Evolutionary conservation across 179 eudicot species (phyloP), one percentile per base, ranked within the genome.

Genomic region (Silene vulgaris): DNA sequence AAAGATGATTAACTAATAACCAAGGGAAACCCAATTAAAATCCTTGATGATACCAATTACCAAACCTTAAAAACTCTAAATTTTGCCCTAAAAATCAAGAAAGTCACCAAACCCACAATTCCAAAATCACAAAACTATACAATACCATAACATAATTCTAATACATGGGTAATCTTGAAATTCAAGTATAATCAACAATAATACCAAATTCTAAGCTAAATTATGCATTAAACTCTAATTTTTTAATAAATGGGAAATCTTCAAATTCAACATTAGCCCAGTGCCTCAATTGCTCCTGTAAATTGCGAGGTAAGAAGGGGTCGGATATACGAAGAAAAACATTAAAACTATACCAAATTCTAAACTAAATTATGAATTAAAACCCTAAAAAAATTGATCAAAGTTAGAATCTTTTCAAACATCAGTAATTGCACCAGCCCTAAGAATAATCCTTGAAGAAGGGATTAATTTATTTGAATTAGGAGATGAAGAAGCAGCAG

Each of bases 341-440:
- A 45, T 45, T 66, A 78, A 4, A 35, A 32, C 5, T 13, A 4
- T 6, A 50, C 20, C 63, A 45, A 13, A 19, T 4, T 29, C 23
- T 11, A 26, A 62, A 1, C 52, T n/a, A 13, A 19, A 8, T 19
- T 20, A 57, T 13, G 7, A 2, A 4, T 69, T 70, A 45, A 45
- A 45, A 79, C 78, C 78, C 75, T 26, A 8, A 45, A 61, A 45
- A 61, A 8, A 43, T 7, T 28, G 17, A 16, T 40, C 2, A 9
- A 50, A 50, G n/a, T 13, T 16, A 17, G 66, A 65, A 5, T 26
- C 16, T n/a, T 20, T 69, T 80, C 77, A 87, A 62, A 87, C 85
- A 87, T 87, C 90, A 83, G 85, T 87, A 43, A 87, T 78, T 32
- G 85, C 77, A 66, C 83, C 86, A 62, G 79, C 73, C 70, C 78